phyloP scores from a whole-genome alignment of 2,329 filamentous ascomycete genomes.

The Phialophora verrucosa region DNA sequence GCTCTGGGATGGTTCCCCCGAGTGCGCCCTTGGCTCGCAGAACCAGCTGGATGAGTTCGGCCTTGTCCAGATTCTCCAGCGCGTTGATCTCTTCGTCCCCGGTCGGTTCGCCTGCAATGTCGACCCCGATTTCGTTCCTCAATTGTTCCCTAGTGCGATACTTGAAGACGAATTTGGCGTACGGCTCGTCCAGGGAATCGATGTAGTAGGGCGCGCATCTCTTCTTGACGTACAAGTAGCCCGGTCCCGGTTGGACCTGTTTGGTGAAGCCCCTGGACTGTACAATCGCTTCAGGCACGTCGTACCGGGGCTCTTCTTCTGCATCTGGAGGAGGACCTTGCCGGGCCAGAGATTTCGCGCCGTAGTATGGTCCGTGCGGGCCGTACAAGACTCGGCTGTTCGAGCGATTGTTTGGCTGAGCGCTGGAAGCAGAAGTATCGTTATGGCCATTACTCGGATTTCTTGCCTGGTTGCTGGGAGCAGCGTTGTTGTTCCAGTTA shows the following conservation, averaged over 20 bases:
- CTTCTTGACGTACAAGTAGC: constrained; percentile 42
- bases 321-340: constrained; percentile 24
- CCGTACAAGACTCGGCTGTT: constrained; percentile 33
- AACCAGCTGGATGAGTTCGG: constrained; percentile 37
- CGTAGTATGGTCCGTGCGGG: constrained; percentile 38
- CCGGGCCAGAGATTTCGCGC: constrained; percentile 23
- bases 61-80: constrained; percentile 34
- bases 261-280: constrained; percentile 36
- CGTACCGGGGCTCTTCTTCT: constrained; percentile 39
- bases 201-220: constrained; percentile 41
- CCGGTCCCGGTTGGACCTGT: constrained; percentile 43
- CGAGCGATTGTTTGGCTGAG: background rate
- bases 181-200: constrained; percentile 43
- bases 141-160: constrained; percentile 41
- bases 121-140: constrained; percentile 34
- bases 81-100: constrained; percentile 32
- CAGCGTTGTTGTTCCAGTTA: constrained; percentile 1
- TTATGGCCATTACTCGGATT: constrained; percentile 6
- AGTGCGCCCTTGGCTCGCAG: constrained; percentile 34
- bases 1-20: constrained; percentile 33
- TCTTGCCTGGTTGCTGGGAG: constrained; percentile 6
- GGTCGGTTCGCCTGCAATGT: constrained; percentile 33
- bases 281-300: constrained; percentile 35
- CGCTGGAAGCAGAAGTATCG: constrained; percentile 14
- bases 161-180: constrained; percentile 45